These are phyloP conservation scores for Eucalyptus globulus DNA, from an alignment of 345 rosid genomes.

Conservation along the genomic window DNA sequence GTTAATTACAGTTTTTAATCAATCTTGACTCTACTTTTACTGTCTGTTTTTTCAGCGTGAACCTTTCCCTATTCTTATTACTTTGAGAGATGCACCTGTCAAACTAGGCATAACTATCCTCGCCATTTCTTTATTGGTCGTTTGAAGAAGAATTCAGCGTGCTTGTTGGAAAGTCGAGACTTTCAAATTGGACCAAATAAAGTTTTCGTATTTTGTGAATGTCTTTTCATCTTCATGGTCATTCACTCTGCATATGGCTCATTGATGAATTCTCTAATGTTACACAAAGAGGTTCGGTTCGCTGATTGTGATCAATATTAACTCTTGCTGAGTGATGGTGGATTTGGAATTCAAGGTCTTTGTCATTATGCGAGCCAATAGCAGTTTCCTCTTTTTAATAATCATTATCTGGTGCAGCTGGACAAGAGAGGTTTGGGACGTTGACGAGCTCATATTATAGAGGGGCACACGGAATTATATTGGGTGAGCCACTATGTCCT, in stretches of 20 bases:
- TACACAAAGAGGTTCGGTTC: neutral
- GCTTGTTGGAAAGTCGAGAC: neutral
- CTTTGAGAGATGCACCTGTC: neutral
- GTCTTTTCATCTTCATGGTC: neutral
- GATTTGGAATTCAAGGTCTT: neutral
- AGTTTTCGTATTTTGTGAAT: neutral
- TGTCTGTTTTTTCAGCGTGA: neutral
- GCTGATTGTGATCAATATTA: neutral
- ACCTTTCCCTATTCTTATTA: neutral
- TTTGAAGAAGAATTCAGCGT: neutral
- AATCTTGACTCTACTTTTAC: neutral
- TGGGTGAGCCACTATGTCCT: conserved; percentile 33
- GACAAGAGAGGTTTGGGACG: conserved; percentile 91
- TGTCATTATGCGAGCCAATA: neutral
- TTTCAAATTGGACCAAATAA: neutral
- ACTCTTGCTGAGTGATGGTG: neutral
- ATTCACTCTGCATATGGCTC: neutral
- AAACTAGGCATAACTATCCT: neutral
- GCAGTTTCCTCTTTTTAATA: neutral
- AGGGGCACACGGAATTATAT: conserved; percentile 91
- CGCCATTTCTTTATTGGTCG: neutral
- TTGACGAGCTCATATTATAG: conserved; percentile 82
- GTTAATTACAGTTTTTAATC: neutral
- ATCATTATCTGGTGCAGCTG: conserved; percentile 46
- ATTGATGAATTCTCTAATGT: neutral